Evolutionary conservation across 768 basidiomycete genomes (phyloP).

Genomic region (Termitomyces sp.): DNA sequence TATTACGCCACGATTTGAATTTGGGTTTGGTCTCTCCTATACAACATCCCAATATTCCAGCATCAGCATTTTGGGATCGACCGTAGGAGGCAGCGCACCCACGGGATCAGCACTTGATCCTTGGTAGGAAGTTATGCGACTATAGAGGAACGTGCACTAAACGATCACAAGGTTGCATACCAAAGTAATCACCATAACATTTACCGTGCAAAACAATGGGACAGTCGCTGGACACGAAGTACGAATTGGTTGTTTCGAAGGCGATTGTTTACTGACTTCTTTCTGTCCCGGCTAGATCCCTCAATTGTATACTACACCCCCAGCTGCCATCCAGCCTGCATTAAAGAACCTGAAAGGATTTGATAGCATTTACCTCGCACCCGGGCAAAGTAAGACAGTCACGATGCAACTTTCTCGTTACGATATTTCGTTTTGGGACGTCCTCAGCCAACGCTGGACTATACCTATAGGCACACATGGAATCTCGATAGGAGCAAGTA

Average conservation of each 20-base stretch:
- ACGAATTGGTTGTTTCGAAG: background rate
- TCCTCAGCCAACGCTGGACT: conserved; percentile 47
- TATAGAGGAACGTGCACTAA: background rate
- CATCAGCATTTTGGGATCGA: conserved; percentile 34
- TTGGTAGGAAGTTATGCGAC: conserved; percentile 25
- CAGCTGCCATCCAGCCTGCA: conserved; percentile 39
- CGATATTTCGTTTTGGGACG: conserved; percentile 51
- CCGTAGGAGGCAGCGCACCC: conserved; percentile 35
- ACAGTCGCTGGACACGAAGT: conserved; percentile 50
- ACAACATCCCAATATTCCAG: conserved; percentile 49
- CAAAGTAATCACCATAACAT: conserved; percentile 44
- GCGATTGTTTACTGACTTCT: background rate
- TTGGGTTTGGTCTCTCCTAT: conserved; percentile 50
- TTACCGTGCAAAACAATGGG: conserved; percentile 49
- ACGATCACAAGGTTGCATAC: conserved; percentile 37
- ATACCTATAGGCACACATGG: conserved; percentile 43
- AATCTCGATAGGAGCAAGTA: conserved; percentile 43
- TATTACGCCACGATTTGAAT: conserved; percentile 43
- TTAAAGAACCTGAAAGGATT: conserved; percentile 53
- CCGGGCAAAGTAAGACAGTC: conserved; percentile 40
- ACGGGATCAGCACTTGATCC: conserved; percentile 47
- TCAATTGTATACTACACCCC: conserved; percentile 49
- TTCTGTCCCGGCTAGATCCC: conserved; percentile 31
- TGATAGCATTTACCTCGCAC: conserved; percentile 39
- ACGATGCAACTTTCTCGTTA: conserved; percentile 42